These are phyloP conservation scores for Lablab purpureus DNA, from an alignment of 306 rosid species.

Conservation along the genomic window DNA sequence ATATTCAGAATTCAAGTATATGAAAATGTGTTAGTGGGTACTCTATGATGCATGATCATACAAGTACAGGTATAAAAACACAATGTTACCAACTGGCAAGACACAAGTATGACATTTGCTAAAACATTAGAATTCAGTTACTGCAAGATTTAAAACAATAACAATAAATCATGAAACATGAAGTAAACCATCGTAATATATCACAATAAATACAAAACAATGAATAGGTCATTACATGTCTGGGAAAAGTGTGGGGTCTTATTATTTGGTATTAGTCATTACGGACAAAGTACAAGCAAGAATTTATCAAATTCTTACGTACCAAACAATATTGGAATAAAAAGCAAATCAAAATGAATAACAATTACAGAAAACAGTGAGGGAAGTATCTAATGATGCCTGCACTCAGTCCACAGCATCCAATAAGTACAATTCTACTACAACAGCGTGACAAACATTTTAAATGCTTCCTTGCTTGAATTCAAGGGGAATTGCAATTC, in stretches of 20 bases:
- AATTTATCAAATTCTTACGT: background rate
- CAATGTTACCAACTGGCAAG: conserved; percentile 1
- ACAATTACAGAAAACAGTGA: background rate
- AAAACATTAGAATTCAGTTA: conserved; percentile 14
- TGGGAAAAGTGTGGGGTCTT: background rate
- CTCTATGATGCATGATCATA: background rate
- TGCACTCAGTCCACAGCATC: conserved; percentile 3
- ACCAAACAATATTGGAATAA: background rate
- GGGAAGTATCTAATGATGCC: conserved; percentile 22
- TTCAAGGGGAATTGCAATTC: conserved; percentile 11
- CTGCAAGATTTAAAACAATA: background rate
- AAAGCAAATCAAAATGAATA: conserved; percentile 5
- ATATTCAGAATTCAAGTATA: conserved; percentile 15
- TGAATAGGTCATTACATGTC: conserved; percentile 18
- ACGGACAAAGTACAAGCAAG: background rate
- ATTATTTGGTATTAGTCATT: background rate
- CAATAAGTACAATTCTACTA: conserved; percentile 1
- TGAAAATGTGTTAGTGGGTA: conserved; percentile 20
- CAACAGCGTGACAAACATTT: conserved; percentile 10
- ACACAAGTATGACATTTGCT: background rate
- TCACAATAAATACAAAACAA: background rate
- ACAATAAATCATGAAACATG: background rate
- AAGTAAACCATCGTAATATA: background rate
- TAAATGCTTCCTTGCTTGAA: conserved; percentile 31
- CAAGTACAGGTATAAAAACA: conserved; percentile 18